phyloP scores from a whole-genome alignment of 495 filamentous ascomycete genomes.

The Astrothelium macrocarpum region DNA sequence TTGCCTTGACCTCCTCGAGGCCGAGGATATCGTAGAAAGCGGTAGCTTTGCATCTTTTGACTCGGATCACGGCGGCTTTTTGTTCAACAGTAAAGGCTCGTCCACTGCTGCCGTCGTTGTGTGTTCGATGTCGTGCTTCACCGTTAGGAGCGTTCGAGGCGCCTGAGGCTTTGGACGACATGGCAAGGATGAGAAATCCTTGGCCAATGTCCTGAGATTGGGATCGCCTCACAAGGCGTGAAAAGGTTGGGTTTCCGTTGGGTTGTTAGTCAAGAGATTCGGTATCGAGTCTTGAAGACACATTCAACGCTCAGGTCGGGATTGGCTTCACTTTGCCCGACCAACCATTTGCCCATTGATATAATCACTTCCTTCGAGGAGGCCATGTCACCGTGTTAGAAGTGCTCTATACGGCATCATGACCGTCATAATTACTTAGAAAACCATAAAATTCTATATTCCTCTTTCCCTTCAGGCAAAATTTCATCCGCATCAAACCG shows the following conservation, averaged over 20 bases:
- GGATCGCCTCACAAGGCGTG: neutral
- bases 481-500: neutral
- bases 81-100: constrained; percentile 84
- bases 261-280: neutral
- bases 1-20: constrained; percentile 47
- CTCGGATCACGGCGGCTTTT: constrained; percentile 77
- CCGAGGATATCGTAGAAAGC: constrained; percentile 87
- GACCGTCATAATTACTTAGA: neutral
- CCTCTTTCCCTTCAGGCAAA: neutral
- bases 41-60: constrained; percentile 70
- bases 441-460: neutral
- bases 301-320: too few species aligned
- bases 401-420: neutral
- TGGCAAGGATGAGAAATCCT: constrained; percentile 29
- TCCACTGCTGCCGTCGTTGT: constrained; percentile 90
- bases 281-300: neutral
- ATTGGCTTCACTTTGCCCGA: too few species aligned
- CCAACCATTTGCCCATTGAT: too few species aligned
- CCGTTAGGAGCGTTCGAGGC: constrained; percentile 50
- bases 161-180: constrained; percentile 72
- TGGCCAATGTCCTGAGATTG: neutral
- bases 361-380: too few species aligned
- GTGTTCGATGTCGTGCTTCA: constrained; percentile 62
- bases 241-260: constrained; percentile 5
- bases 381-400: too few species aligned